Evolutionary conservation across 208 protist genomes (phyloP), one percentile per base, ranked within the genome.

Genomic region (Plasmodiophora brassicae): DNA sequence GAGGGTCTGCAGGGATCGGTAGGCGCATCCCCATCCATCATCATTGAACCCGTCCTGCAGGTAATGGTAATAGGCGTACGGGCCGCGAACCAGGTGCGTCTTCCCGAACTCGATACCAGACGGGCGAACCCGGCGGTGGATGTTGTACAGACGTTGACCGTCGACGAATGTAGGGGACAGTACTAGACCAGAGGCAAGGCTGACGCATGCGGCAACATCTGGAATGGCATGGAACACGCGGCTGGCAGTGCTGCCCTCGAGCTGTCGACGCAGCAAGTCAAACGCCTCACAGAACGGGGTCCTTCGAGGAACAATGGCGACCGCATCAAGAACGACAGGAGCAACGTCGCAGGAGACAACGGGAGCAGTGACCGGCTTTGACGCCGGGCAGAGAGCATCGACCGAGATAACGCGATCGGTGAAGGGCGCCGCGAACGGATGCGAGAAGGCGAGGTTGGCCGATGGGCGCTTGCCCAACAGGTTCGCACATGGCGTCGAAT

Each of bases 1-100:
- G 10, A 90, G 32, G 1, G 84, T 90, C 35, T 90, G 87, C 46
- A 87, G 46, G 38, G 88, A 88, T 1, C 88, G 71, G 41, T 90
- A 90, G 35, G 88, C 88, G 44, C 88, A 90, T 14, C 88, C 83
- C 35, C 83, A 53, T 35, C 39, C 83, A 22, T 54, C 35, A 57
- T 87, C 85, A 35, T 87, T 57, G 36, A 85, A 8, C 28, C 50
- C 50, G 39, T 88, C 86, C 43, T 88, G 86, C 1, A 43, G 1
- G 35, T 88, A 88, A 65, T 88, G 86, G 54, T 85, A 85, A 65
- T 88, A 88, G 1, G 5, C 85, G 41, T 85, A 85, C 10, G 44
- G 38, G 32, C 83, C 83, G 41, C 25, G 28, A 1, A 85, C 83
- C 35, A 85, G 25, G 38, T 20, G 5, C 32, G 20, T 78, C 14